phyloP scores from a whole-genome alignment of 2,329 filamentous ascomycete species.

The Penicillium sp. region DNA sequence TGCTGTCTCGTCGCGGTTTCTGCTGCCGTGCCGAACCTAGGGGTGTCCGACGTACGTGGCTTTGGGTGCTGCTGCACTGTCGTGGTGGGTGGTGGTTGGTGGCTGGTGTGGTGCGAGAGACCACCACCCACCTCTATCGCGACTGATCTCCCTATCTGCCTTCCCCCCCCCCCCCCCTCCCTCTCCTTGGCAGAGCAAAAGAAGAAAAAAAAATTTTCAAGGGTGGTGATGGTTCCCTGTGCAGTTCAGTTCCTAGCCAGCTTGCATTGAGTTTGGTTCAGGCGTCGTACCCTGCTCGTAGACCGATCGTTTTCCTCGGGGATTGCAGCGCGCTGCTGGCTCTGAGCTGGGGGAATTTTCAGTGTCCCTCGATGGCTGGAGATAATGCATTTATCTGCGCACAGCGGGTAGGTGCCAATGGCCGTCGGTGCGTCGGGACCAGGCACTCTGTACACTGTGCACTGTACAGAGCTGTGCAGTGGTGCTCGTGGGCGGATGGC shows the following conservation, averaged over 20 bases:
- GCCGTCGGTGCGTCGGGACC: conserved; percentile 5
- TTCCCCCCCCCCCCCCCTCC: too few relatives aligned
- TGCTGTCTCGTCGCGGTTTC: too few relatives aligned
- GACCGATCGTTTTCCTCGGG: conserved; percentile 7
- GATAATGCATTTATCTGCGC: conserved; percentile 11
- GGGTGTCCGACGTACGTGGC: background rate
- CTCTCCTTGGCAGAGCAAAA: too few relatives aligned
- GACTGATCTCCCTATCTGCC: too few relatives aligned
- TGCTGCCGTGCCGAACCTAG: background rate
- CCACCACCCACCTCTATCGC: too few relatives aligned
- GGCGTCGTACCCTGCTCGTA: conserved; percentile 7
- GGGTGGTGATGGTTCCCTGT: too few relatives aligned
- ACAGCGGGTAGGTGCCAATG: conserved; percentile 15
- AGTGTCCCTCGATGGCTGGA: too few relatives aligned
- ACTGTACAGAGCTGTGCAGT: conserved; percentile 13
- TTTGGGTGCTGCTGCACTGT: too few relatives aligned
- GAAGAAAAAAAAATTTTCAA: too few relatives aligned
- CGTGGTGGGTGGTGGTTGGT: background rate
- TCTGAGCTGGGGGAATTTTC: too few relatives aligned
- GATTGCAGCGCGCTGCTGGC: too few relatives aligned
- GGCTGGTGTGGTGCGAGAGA: background rate
- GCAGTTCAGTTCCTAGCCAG: too few relatives aligned
- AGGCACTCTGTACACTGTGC: conserved; percentile 7
- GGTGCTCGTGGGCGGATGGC: conserved; percentile 10
- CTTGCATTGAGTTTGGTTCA: conserved; percentile 8